These are phyloP conservation scores for Microcera coccophila DNA, from an alignment of 2,329 filamentous ascomycete genomes.

Conservation along the genomic window DNA sequence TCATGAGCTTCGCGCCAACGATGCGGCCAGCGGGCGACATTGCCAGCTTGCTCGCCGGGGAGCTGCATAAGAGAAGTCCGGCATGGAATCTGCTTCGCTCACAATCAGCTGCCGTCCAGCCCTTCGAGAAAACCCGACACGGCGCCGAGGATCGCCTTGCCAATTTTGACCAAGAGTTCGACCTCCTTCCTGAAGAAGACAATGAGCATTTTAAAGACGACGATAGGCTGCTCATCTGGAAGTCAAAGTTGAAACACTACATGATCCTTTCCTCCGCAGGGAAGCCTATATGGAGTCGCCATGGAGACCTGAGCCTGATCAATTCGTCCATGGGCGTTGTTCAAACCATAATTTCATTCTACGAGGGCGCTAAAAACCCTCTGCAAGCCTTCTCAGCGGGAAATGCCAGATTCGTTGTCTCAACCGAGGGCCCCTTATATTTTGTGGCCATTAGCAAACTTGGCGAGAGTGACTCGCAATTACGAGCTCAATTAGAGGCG, in stretches of 20 bases:
- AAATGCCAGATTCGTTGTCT: constrained; percentile 77
- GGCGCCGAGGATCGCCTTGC: constrained; percentile 52
- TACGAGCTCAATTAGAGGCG: constrained; percentile 83
- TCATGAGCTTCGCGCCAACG: constrained; percentile 63
- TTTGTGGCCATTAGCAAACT: constrained; percentile 90
- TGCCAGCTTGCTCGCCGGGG: constrained; percentile 75
- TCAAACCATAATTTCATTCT: constrained; percentile 97
- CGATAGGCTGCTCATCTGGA: constrained; percentile 69
- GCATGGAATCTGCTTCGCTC: constrained; percentile 65
- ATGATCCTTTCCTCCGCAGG: constrained; percentile 93
- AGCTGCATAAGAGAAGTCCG: constrained; percentile 60
- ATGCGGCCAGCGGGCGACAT: constrained; percentile 64
- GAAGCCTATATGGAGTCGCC: constrained; percentile 94
- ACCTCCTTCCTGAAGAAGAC: constrained; percentile 59
- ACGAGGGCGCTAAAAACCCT: constrained; percentile 73
- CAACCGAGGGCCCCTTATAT: constrained; percentile 82
- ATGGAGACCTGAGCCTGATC: constrained; percentile 84
- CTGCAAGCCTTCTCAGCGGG: constrained; percentile 85
- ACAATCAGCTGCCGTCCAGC: constrained; percentile 56
- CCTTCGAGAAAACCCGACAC: constrained; percentile 53
- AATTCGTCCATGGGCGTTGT: constrained; percentile 93
- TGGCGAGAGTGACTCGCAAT: constrained; percentile 85
- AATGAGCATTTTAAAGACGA: constrained; percentile 47
- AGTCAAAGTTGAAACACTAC: constrained; percentile 92
- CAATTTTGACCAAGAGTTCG: constrained; percentile 74